phyloP scores from a whole-genome alignment of 2,329 filamentous ascomycete species.

The Escovopsis sp. region DNA sequence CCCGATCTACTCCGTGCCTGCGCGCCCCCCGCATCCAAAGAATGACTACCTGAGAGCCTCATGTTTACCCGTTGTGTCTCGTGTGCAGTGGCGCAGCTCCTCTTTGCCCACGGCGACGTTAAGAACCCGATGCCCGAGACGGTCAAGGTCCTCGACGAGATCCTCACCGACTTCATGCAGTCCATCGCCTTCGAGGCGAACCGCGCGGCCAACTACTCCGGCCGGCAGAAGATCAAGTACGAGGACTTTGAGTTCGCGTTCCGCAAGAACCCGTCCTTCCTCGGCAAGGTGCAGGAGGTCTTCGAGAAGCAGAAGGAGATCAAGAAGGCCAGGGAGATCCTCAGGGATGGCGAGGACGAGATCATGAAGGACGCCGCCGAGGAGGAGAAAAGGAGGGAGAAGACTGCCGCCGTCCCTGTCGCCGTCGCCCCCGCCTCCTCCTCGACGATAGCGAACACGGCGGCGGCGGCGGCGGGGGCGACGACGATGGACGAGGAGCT shows the following conservation, averaged over 20 bases:
- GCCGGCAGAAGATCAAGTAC: conserved; percentile 92
- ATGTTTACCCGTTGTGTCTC: background rate
- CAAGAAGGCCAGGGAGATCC: conserved; percentile 65
- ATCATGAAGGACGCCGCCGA: conserved; percentile 39
- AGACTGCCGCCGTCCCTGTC: conserved; percentile 5
- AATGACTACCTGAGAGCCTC: background rate
- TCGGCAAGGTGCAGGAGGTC: conserved; percentile 81
- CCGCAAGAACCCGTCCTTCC: conserved; percentile 66
- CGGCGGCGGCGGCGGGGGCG: conserved; percentile 7
- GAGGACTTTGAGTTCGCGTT: conserved; percentile 96
- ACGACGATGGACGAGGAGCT: conserved; percentile 33
- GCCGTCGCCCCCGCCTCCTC: background rate
- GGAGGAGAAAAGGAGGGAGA: conserved; percentile 25
- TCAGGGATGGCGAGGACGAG: conserved; percentile 51
- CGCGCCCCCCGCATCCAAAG: background rate
- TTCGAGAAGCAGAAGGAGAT: conserved; percentile 79
- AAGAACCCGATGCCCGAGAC: conserved; percentile 68
- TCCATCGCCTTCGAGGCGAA: conserved; percentile 85
- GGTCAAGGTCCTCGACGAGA: conserved; percentile 78
- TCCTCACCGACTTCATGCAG: conserved; percentile 92
- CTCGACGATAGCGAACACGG: background rate
- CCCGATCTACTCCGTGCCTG: background rate
- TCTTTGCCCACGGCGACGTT: conserved; percentile 70
- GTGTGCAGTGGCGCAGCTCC: conserved; percentile 50
- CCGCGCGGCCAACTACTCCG: conserved; percentile 68